Evolutionary conservation across 352 stramenopile genomes (phyloP), one percentile per base, ranked within the genome.

Genomic region (Phytophthora pisi): DNA sequence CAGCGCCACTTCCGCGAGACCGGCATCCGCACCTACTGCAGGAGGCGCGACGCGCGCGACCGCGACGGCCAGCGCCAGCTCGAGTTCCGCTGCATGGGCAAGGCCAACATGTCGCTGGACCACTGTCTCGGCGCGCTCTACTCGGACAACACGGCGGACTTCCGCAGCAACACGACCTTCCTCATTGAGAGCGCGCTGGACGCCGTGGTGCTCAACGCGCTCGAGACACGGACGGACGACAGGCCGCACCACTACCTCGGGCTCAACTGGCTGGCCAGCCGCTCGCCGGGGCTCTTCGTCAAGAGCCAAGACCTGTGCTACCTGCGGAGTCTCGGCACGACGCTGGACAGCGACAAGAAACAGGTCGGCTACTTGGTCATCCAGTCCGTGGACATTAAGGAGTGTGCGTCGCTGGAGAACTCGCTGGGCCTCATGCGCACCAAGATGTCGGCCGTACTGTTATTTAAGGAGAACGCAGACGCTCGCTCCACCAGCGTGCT

Each of bases 41-140:
- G 74, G 56, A 75, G 76, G 50, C 57, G 74, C 36, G 78, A 85
- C 51, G 63, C 52, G 20, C 68, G 68, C 15, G 69, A 89, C 52
- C 65, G 61, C 30, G 74, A 66, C 31, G 65, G 65, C 53, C 57
- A 78, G 23, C 75, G 75, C 42, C 61, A 72, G 18, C 51, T 86
- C 56, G 79, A 91, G 51, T 90, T 92, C 70, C 79, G 81, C 50
- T 90, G 84, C 70, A 81, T 90, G 70, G 78, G 79, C 61, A 78
- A 83, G 42, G 74, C 82, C 18, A 51, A 72, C 30, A 77, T 92
- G 74, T 53, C 76, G 47, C 63, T 92, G 28, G 63, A 78, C 5
- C 67, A 66, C 51, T 77, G 72, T 31, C 81, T 92, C 60, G 62
- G 78, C 20, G 76, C 81, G 31, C 57, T 90, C 15, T 90, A 90